Conservation (phyloP, 495 filamentous ascomycete genomes). For the Letharia lupina region DNA sequence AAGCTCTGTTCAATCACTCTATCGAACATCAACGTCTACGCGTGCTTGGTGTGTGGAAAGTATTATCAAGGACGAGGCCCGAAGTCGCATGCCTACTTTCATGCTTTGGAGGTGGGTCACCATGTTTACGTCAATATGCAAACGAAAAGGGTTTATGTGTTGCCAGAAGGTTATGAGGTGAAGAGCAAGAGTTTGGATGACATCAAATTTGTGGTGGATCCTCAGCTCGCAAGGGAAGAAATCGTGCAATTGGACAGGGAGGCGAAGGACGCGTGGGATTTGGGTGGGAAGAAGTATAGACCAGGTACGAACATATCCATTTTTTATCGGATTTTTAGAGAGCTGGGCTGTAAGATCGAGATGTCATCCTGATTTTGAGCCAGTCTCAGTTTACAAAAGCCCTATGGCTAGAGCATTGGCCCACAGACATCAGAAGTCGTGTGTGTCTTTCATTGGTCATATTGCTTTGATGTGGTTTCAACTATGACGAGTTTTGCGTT, state of each 20-base stretch:
- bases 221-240: slow-evolving; percentile 69
- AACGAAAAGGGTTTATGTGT: slow-evolving; percentile 87
- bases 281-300: slow-evolving; percentile 72
- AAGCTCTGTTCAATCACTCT: slow-evolving; percentile 93
- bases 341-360: neutral
- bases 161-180: slow-evolving; percentile 97
- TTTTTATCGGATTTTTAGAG: no score
- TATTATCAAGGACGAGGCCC: slow-evolving; percentile 93
- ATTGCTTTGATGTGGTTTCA: neutral
- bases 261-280: slow-evolving; percentile 64
- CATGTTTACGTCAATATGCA: slow-evolving; percentile 98
- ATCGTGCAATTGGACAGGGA: slow-evolving; percentile 74
- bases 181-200: slow-evolving; percentile 92
- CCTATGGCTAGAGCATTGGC: neutral
- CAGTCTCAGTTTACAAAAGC: neutral
- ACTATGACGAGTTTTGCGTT: neutral
- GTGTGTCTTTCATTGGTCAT: no score
- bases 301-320: slow-evolving; percentile 45
- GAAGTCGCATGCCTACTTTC: slow-evolving; percentile 94
- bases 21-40: slow-evolving; percentile 98
- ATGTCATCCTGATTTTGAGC: neutral
- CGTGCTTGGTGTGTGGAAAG: slow-evolving; percentile 93
- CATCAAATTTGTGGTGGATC: slow-evolving; percentile 97
- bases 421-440: neutral
- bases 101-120: slow-evolving; percentile 88